Percentiles rank a stretch among this genome's conserved stretches.
Conservation (phyloP, 192 early-diverging fungal species). For the Funneliformis geosporum region DNA sequence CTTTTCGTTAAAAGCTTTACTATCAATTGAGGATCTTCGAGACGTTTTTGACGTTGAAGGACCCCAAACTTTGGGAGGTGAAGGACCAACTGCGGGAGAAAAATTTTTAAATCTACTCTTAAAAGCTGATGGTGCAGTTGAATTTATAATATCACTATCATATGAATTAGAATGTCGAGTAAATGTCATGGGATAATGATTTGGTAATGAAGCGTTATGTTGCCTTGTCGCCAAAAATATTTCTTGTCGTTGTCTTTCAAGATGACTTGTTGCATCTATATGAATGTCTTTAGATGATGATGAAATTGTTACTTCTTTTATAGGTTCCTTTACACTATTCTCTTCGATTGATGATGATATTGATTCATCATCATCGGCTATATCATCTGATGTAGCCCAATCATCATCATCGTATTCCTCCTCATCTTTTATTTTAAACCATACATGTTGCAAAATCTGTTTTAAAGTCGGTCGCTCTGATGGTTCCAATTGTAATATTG, state of each 20-base stretch:
- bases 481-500: constrained; percentile 70
- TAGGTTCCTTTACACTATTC: neutral
- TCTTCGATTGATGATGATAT: constrained; percentile 21
- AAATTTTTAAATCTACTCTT: neutral
- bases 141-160: neutral
- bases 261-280: constrained; percentile 13
- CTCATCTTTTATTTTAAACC: constrained; percentile 50
- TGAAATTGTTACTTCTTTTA: neutral
- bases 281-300: neutral
- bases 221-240: constrained; percentile 18
- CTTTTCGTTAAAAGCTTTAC: constrained; percentile 34
- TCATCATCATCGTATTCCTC: constrained; percentile 38
- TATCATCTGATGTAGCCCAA: constrained; percentile 31
- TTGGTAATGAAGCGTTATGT: neutral
- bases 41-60: constrained; percentile 25
- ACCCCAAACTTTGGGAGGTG: neutral
- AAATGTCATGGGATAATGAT: constrained; percentile 23
- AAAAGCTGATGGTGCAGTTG: constrained; percentile 28
- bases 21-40: constrained; percentile 29
- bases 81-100: neutral
- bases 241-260: constrained; percentile 31
- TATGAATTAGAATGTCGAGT: neutral
- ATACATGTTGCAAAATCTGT: constrained; percentile 68
- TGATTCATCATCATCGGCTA: constrained; percentile 39
- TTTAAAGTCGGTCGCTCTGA: constrained; percentile 61